Evolutionary conservation across 2,329 filamentous ascomycete species (phyloP).

Genomic region (Aspergillus texensis): DNA sequence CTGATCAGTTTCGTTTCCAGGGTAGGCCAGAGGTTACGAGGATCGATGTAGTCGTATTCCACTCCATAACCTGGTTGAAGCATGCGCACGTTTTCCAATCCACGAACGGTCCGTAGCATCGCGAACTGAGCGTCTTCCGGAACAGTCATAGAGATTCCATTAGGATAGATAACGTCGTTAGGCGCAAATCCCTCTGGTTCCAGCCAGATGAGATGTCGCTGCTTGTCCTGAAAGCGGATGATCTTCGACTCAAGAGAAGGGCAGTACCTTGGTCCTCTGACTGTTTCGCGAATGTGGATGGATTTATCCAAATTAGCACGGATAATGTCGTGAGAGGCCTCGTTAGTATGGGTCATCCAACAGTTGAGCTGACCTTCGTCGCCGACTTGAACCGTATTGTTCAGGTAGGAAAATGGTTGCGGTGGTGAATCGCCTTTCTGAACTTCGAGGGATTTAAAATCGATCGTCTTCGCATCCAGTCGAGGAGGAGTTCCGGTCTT

Average conservation of each 20-base stretch:
- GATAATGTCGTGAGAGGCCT: slow-evolving; percentile 78
- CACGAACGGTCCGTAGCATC: slow-evolving; percentile 82
- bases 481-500: slow-evolving; percentile 96
- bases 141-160: slow-evolving; percentile 96
- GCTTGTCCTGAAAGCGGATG: slow-evolving; percentile 79
- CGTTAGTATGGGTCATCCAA: slow-evolving; percentile 85
- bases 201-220: slow-evolving; percentile 88
- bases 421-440: slow-evolving; percentile 86
- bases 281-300: slow-evolving; percentile 92
- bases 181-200: slow-evolving; percentile 90
- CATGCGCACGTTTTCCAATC: slow-evolving; percentile 87
- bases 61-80: slow-evolving; percentile 95
- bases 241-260: slow-evolving; percentile 95
- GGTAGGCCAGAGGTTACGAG: slow-evolving; percentile 80
- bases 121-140: slow-evolving; percentile 83
- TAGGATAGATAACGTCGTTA: slow-evolving; percentile 88
- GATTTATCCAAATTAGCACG: slow-evolving; percentile 91
- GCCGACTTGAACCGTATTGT: slow-evolving; percentile 71
- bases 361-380: slow-evolving; percentile 78
- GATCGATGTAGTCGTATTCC: slow-evolving; percentile 98
- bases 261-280: slow-evolving; percentile 93
- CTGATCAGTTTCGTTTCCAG: slow-evolving; percentile 90
- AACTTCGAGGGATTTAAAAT: slow-evolving; percentile 70
- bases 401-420: slow-evolving; percentile 87
- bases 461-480: slow-evolving; percentile 77